Conservation (phyloP, 1,139 yeast species). For the Geotrichum reessii region DNA sequence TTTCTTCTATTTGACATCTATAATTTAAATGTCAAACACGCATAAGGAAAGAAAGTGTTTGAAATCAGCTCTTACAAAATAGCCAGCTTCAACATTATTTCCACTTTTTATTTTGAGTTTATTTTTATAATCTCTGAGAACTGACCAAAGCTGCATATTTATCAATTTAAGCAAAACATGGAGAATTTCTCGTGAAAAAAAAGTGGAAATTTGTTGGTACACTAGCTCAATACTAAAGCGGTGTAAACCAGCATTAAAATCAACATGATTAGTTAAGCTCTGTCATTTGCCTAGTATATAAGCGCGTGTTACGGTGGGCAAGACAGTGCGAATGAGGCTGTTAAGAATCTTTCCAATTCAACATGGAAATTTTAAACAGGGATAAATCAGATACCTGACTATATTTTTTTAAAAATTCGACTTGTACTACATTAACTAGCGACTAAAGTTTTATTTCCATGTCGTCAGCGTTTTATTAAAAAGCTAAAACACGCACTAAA, state of each 20-base stretch:
- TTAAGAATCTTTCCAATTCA: not conserved
- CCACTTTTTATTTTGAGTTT: not conserved
- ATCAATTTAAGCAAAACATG: not conserved
- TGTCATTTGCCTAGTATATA: not conserved
- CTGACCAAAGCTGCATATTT: not conserved
- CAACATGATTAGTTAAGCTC: not conserved
- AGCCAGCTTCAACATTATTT: too few species aligned
- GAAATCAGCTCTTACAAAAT: too few species aligned
- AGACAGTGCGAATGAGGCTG: constrained; percentile 2
- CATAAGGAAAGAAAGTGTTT: too few species aligned
- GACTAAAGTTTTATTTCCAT: not conserved
- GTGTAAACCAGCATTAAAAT: not conserved
- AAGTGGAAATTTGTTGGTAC: not conserved
- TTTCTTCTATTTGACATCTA: too few species aligned
- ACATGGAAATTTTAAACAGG: not conserved
- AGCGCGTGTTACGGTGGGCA: not conserved
- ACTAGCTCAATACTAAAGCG: not conserved
- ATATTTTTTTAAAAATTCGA: too few species aligned
- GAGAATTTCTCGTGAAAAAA: not conserved
- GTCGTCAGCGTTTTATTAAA: not conserved
- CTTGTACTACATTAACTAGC: not conserved
- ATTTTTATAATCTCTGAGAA: not conserved
- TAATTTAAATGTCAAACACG: not conserved
- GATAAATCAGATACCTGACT: too few species aligned
- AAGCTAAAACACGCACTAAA: not conserved